Conservation (phyloP, 2,329 filamentous ascomycete species). For the Epichloe uncinata region DNA sequence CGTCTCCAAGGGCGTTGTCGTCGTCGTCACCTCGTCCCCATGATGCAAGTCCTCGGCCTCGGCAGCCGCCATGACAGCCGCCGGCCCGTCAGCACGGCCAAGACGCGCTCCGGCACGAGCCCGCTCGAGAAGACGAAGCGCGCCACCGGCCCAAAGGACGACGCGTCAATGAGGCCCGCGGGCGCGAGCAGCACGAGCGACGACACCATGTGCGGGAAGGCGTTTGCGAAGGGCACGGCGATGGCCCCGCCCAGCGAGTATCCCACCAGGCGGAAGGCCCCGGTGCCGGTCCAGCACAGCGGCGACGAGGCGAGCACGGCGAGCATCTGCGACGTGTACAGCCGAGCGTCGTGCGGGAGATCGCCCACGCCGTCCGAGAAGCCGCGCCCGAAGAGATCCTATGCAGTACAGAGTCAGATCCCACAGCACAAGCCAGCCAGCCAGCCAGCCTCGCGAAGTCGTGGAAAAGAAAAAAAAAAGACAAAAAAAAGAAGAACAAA, state of each 20-base stretch:
- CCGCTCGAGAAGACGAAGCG: slow-evolving; percentile 42
- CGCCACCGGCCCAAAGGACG: slow-evolving; percentile 36
- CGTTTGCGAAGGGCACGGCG: slow-evolving; percentile 57
- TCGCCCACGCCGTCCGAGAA: slow-evolving; percentile 52
- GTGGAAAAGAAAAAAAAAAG: too few relatives aligned
- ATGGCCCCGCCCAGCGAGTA: slow-evolving; percentile 78
- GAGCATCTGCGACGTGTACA: slow-evolving; percentile 62
- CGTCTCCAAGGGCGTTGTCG: slow-evolving; percentile 29
- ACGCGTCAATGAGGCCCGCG: slow-evolving; percentile 53
- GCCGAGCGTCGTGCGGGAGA: slow-evolving; percentile 56
- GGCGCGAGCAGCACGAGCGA: slow-evolving; percentile 68
- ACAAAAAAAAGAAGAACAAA: too few relatives aligned
- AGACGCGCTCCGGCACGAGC: slow-evolving; percentile 37
- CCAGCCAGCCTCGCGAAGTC: too few relatives aligned
- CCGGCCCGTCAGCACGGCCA: slow-evolving; percentile 32
- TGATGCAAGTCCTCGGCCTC: slow-evolving; percentile 24
- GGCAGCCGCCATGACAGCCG: slow-evolving; percentile 23
- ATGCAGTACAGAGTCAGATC: background rate
- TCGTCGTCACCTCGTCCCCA: background rate
- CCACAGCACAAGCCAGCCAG: too few relatives aligned
- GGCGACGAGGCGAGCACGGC: slow-evolving; percentile 57
- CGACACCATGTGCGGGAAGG: slow-evolving; percentile 57
- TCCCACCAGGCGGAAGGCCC: slow-evolving; percentile 54
- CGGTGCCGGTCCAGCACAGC: slow-evolving; percentile 49
- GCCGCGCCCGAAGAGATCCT: slow-evolving; percentile 58